Evolutionary conservation across 257 asterid species (phyloP).

Genomic region (Thymus quinquecostatus): DNA sequence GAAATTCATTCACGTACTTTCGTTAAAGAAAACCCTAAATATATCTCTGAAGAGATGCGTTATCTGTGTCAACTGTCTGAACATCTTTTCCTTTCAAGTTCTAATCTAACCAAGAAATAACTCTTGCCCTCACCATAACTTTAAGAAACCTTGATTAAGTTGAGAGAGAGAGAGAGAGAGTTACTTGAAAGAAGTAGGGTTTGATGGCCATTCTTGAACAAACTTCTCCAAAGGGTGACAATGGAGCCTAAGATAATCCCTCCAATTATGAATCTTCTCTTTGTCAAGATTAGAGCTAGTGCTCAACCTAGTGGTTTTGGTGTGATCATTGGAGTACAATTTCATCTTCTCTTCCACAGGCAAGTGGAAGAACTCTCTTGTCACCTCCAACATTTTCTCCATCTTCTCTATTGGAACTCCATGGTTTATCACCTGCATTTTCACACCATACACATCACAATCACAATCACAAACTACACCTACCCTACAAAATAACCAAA

Average conservation of each 20-base stretch:
- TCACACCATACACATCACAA: background rate
- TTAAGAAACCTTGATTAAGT: no score
- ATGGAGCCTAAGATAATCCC: slow-evolving; percentile 92
- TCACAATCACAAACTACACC: no score
- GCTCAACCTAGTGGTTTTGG: slow-evolving; percentile 71
- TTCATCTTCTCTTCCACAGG: slow-evolving; percentile 83
- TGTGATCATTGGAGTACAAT: slow-evolving; percentile 76
- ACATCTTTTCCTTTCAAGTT: no score
- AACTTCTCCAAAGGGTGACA: slow-evolving; percentile 77
- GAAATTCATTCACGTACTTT: no score
- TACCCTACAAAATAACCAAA: background rate
- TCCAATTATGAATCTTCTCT: slow-evolving; percentile 89
- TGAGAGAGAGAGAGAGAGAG: background rate
- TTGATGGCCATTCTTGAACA: slow-evolving; percentile 77
- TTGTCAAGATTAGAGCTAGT: slow-evolving; percentile 73
- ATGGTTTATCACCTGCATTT: slow-evolving; percentile 69
- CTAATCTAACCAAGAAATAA: no score
- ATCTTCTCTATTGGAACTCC: slow-evolving; percentile 53
- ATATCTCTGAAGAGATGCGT: no score
- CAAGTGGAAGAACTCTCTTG: slow-evolving; percentile 57
- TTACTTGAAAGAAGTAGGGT: slow-evolving; percentile 82
- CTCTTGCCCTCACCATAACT: no score
- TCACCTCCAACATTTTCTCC: slow-evolving; percentile 61
- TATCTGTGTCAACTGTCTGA: no score
- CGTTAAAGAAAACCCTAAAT: no score